Evolutionary conservation across 2,329 filamentous ascomycete genomes (phyloP), one percentile per base, ranked within the genome.

Genomic region (Exophiala xenobiotica): DNA sequence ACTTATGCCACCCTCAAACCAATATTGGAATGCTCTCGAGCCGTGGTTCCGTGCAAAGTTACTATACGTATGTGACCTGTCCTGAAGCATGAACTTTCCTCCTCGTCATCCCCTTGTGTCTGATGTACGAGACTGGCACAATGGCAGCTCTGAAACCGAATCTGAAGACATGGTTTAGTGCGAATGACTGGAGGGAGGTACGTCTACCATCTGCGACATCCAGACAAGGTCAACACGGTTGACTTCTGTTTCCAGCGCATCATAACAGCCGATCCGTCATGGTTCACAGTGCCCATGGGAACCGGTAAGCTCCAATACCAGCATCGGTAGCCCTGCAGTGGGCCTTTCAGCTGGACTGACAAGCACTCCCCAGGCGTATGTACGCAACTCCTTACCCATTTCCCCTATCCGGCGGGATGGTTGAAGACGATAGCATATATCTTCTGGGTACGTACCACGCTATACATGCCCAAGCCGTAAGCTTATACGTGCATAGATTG

Each of bases 261-360:
- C 12, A 24, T 54, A 4, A 62, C 52, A 8, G 59, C 59, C 20
- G 54, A 57, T 37, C 53, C 58, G 27, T 62, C 61, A 58, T 63
- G 61, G 61, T 63, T 61, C 39, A 54, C 57, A 2, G 46, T 63
- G 16, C 47, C 39, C 22, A 63, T 63, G 61, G 57, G 61, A 27
- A 56, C 48, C 4, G 48, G 49, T 39, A 46, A 29, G 41, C n/a
- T 42, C 3, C 11, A 6, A 11, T 42, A 12, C n/a, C 31, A 24
- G 20, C 22, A 20, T n/a, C 5, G 19, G 11, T 18, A 31, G 2
- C 19, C 11, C 12, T 23, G 4, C 26, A 7, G 7, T 27, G 26
- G 12, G 26, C 26, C 12, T 27, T 24, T 18, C 8, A 48, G 12
- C 19, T 4, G 19, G 6, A 24, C 14, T 38, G 29, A 47, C 31